Percentiles rank a stretch among this genome's conserved stretches.
Evolutionary conservation across 2,329 filamentous ascomycete species (phyloP).

Genomic region (Cladosporium sp.): DNA sequence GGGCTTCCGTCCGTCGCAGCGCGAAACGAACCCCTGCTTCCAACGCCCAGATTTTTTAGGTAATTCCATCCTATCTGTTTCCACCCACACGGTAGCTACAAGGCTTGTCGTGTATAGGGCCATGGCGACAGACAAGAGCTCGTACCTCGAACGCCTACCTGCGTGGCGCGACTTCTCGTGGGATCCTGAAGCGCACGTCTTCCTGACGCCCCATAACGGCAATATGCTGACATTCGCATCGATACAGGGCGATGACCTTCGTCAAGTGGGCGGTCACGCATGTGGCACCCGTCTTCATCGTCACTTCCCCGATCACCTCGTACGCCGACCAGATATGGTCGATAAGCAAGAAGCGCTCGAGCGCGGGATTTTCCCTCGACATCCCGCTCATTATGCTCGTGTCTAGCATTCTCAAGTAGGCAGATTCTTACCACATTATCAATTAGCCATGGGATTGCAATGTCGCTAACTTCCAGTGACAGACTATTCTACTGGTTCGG

Average conservation of each 20-base stretch:
- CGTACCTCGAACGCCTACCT: constrained; percentile 1
- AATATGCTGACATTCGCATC: not conserved
- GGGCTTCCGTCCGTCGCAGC: constrained; percentile 3
- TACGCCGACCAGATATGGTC: constrained; percentile 62
- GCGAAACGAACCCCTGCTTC: constrained; percentile 1
- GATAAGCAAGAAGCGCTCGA: constrained; percentile 54
- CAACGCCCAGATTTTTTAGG: constrained; percentile 11
- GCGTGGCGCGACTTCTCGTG: not conserved
- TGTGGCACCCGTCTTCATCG: constrained; percentile 40
- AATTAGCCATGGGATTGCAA: not conserved
- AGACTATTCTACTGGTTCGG: constrained; percentile 63
- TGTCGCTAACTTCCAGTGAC: not conserved
- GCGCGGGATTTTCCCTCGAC: constrained; percentile 59
- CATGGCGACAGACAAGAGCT: not conserved
- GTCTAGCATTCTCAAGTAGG: constrained; percentile 56
- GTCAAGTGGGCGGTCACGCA: constrained; percentile 30
- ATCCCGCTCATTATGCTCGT: constrained; percentile 63
- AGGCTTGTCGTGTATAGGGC: not conserved
- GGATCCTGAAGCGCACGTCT: constrained; percentile 8
- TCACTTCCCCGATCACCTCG: constrained; percentile 57
- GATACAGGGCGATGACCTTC: constrained; percentile 25
- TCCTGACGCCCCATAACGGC: not conserved
- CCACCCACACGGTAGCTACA: not conserved
- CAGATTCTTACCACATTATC: not conserved
- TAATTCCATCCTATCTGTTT: constrained; percentile 1